Conservation (phyloP, 2,329 filamentous ascomycete species). For the Aspergillus fijiensis region DNA sequence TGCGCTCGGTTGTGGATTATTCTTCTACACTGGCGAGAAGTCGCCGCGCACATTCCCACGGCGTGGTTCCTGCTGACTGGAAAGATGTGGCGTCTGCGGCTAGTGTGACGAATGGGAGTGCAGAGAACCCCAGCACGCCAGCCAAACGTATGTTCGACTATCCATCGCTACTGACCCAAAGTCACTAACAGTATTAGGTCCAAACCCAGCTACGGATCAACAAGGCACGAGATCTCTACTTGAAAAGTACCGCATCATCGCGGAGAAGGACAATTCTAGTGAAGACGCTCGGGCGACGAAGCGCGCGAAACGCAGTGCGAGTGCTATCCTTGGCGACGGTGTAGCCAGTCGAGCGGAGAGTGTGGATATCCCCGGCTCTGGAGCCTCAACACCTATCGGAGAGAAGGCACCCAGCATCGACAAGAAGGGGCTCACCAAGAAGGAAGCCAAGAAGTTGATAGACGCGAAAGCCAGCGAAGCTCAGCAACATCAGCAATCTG, state of each 20-base stretch:
- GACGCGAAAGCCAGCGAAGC: slow-evolving; percentile 73
- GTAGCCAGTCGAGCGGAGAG: slow-evolving; percentile 54
- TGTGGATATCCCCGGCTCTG: slow-evolving; percentile 61
- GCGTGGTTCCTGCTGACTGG: slow-evolving; percentile 75
- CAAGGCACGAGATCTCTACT: slow-evolving; percentile 47
- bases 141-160: slow-evolving; percentile 40
- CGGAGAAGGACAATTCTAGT: slow-evolving; percentile 64
- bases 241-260: slow-evolving; percentile 59
- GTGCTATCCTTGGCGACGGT: slow-evolving; percentile 54
- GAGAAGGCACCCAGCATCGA: slow-evolving; percentile 60
- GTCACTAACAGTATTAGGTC: slow-evolving; percentile 31
- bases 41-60: slow-evolving; percentile 76
- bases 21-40: slow-evolving; percentile 68
- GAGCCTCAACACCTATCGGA: slow-evolving; percentile 50
- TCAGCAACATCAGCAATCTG: slow-evolving; percentile 76
- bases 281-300: slow-evolving; percentile 72
- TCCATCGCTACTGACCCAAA: slow-evolving; percentile 1
- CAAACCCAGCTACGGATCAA: slow-evolving; percentile 41
- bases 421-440: slow-evolving; percentile 75
- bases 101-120: slow-evolving; percentile 36
- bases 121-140: slow-evolving; percentile 35
- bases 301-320: slow-evolving; percentile 61
- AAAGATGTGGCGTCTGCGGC: slow-evolving; percentile 60
- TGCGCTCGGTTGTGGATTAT: slow-evolving; percentile 76
- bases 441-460: slow-evolving; percentile 76